phyloP scores from a whole-genome alignment of 768 basidiomycete genomes.

The Jaapia argillacea region DNA sequence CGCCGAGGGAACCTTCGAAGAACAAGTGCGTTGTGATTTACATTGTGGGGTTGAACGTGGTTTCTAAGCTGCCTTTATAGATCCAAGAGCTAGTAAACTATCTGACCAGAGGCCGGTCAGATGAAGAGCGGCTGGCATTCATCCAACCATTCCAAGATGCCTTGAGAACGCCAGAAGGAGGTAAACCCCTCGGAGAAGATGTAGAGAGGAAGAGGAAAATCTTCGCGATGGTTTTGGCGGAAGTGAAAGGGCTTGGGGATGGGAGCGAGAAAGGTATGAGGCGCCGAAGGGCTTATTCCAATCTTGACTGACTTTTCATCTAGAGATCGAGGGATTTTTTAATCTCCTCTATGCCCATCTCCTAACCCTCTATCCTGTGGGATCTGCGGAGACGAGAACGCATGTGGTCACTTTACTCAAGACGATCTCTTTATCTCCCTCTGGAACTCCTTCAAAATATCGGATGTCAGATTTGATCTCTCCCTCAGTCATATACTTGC shows the following conservation, averaged over 20 bases:
- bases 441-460: conserved; percentile 55
- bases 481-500: neutral
- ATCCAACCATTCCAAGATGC: conserved; percentile 59
- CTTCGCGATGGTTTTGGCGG: conserved; percentile 47
- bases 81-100: conserved; percentile 74
- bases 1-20: conserved; percentile 82
- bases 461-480: conserved; percentile 45
- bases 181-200: conserved; percentile 45
- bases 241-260: conserved; percentile 63
- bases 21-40: conserved; percentile 43
- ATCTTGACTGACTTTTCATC: no score
- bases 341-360: conserved; percentile 73
- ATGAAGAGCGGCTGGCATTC: conserved; percentile 55
- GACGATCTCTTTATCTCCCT: conserved; percentile 45
- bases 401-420: conserved; percentile 39
- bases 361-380: conserved; percentile 44
- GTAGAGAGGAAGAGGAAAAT: conserved; percentile 39
- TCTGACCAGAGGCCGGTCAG: conserved; percentile 51
- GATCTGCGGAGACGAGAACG: conserved; percentile 44
- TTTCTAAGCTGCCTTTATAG: conserved; percentile 26
- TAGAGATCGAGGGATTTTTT: conserved; percentile 84
- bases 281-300: no score
- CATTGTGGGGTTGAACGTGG: neutral
- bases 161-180: conserved; percentile 39
- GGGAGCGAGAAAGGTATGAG: conserved; percentile 75